Evolutionary conservation across 23 red algal genomes (phyloP).

Genomic region (Gracilariopsis chorda): DNA sequence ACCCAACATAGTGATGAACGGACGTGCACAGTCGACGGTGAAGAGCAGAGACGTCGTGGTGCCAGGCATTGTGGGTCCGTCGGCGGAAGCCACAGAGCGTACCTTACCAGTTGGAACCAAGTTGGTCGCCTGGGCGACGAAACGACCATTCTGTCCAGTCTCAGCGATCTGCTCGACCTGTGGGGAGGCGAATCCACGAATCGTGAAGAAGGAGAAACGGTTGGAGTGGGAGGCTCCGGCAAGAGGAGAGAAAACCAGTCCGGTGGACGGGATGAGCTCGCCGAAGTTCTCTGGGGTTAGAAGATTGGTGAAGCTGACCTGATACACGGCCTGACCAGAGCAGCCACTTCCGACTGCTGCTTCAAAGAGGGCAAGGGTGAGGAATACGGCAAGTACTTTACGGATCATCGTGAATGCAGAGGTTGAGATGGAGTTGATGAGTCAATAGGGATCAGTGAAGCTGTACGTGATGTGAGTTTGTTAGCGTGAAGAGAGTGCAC

Average conservation of each 20-base stretch:
- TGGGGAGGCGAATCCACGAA: constrained; percentile 18
- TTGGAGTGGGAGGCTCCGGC: constrained; percentile 17
- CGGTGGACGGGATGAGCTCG: background rate
- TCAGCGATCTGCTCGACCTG: constrained; percentile 34
- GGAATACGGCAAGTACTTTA: background rate
- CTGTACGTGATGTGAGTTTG: background rate
- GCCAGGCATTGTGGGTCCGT: constrained; percentile 18
- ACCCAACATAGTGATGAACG: constrained; percentile 31
- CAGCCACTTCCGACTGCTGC: background rate
- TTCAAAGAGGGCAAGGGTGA: background rate
- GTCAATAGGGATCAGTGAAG: background rate
- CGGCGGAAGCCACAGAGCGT: background rate
- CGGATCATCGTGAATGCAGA: background rate
- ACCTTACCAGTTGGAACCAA: background rate
- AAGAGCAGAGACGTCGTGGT: background rate
- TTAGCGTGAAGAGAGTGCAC: background rate
- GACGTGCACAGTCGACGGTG: constrained; percentile 37
- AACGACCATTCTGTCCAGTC: constrained; percentile 16
- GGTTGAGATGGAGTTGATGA: no score
- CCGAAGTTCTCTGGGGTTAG: constrained; percentile 12
- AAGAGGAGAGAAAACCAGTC: constrained; percentile 40
- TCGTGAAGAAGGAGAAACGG: constrained; percentile 39
- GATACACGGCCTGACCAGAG: background rate
- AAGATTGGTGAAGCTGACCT: constrained; percentile 17
- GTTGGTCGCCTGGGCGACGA: background rate